Conservation (phyloP, 106 monocot genomes). For the Dendrobium catenatum region DNA sequence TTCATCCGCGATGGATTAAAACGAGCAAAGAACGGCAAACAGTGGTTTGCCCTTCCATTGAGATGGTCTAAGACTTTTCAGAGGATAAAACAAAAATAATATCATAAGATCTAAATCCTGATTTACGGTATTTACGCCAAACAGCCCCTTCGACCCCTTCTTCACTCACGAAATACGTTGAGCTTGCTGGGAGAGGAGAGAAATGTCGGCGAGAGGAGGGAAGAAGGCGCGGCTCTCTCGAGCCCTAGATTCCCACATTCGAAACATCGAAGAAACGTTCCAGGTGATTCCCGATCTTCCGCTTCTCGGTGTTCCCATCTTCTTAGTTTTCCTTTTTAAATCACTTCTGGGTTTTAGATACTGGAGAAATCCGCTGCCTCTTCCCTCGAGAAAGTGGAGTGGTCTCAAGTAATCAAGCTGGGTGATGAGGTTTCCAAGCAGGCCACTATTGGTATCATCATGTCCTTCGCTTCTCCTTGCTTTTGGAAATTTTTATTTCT, state of each 20-base stretch:
- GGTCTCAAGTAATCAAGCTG: slow-evolving; percentile 48
- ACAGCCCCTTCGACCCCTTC: background rate
- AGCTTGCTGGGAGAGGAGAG: background rate
- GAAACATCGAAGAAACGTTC: slow-evolving; percentile 26
- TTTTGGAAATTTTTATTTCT: background rate
- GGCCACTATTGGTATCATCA: slow-evolving; percentile 41
- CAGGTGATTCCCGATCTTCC: slow-evolving; percentile 11
- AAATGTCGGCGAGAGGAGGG: slow-evolving; percentile 16
- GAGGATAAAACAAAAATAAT: too few species aligned
- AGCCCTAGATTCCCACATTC: slow-evolving; percentile 16
- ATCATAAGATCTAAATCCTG: too few species aligned
- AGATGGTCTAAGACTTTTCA: too few species aligned
- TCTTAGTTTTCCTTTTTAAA: too few species aligned
- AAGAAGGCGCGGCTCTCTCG: slow-evolving; percentile 9
- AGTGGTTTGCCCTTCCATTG: too few species aligned
- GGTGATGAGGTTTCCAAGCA: slow-evolving; percentile 55
- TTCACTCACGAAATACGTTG: background rate
- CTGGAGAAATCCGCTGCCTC: slow-evolving; percentile 31
- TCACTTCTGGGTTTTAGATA: slow-evolving; percentile 23
- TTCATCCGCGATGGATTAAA: too few species aligned
- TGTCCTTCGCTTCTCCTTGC: background rate
- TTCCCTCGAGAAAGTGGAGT: slow-evolving; percentile 42
- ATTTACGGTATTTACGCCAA: too few species aligned
- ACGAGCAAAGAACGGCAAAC: too few species aligned
- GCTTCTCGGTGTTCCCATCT: background rate